A percentile compares a stretch with the other conserved stretches of the same genome.
Conservation (phyloP, 768 basidiomycete species). For the Hygrocybe coccinea region DNA sequence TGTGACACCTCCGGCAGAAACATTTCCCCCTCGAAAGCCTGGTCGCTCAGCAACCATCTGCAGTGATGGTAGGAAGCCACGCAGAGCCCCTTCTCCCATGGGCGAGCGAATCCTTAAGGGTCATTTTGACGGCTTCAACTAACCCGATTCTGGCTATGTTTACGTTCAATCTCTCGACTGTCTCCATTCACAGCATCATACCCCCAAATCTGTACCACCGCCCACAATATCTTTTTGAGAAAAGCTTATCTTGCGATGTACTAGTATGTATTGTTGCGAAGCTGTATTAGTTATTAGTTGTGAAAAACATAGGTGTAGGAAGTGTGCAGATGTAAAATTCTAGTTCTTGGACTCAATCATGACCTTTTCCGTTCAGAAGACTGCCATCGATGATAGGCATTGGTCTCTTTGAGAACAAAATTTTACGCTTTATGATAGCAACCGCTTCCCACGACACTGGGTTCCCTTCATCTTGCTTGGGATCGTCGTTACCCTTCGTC, state of each 20-base stretch:
- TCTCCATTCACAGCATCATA: neutral
- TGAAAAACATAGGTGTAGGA: neutral
- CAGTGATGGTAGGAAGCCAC: constrained; percentile 40
- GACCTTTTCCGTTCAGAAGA: neutral
- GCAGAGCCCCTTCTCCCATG: constrained; percentile 80
- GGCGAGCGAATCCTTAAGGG: constrained; percentile 88
- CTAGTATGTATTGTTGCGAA: neutral
- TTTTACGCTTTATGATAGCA: constrained; percentile 74
- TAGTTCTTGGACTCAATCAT: neutral
- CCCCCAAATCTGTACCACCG: too few relatives aligned
- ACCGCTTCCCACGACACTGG: constrained; percentile 50
- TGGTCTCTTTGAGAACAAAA: constrained; percentile 78
- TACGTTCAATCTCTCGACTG: too few relatives aligned
- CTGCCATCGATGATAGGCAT: constrained; percentile 54
- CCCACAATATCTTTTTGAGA: too few relatives aligned
- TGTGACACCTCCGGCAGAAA: constrained; percentile 34
- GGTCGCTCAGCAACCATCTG: constrained; percentile 62
- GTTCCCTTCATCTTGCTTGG: constrained; percentile 6
- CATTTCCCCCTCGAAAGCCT: constrained; percentile 33
- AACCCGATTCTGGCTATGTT: too few relatives aligned
- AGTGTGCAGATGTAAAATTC: neutral
- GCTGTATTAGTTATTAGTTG: constrained; percentile 7
- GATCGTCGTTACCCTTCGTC: constrained; percentile 8
- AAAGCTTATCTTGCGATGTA: neutral
- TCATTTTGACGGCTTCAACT: constrained; percentile 88